Evolutionary conservation across 805 yeast species (phyloP), one percentile per base, ranked within the genome.

Genomic region (Starmerella potacharoeniae): DNA sequence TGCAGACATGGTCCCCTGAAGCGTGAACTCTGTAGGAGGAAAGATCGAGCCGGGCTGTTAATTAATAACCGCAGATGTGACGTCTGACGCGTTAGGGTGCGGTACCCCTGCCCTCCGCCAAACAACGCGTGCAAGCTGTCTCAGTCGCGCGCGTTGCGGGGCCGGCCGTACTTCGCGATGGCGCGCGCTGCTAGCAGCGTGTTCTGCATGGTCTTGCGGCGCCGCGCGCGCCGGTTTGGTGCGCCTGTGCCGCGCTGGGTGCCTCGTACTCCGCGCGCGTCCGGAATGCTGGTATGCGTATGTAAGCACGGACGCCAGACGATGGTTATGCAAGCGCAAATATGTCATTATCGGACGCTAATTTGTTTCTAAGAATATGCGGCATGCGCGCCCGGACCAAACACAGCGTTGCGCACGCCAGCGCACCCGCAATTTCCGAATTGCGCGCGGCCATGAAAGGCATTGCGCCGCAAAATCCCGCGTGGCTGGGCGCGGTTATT

Each of bases 1-100:
- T 22, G 53, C 53, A 40, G 53, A 41, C 53, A 50, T 50, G 49
- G 49, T 31, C 40, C 49, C 49, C 49, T 3, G 22, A 16, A 34
- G 39, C 40, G 49, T 34, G 40, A 30, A 46, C 49, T 33, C 49
- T 46, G n/a, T 30, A 46, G 49, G 49, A 46, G 49, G 34, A 46
- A 40, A 46, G 49, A 34, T 16, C 31, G n/a, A 22, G 40, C 28
- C 16, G 14, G 16, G 16, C 10, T 14, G 40, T 34, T 34, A 46
- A 46, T 46, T 46, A 46, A 46, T 46, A 46, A 46, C 49, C 40
- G 28, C 37, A 16, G 49, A 17, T 16, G 31, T 34, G 49, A 16
- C 39, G 48, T 46, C 16, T 33, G 49, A 46, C 49, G 49, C 49
- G 49, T 46, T 34, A 46, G 49, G 39, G 49, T 46, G 49, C 30